A percentile compares a stretch with the other conserved stretches of the same genome.
These are phyloP conservation scores for Cutaneotrichosporon sp. DNA, from an alignment of 1,284 basidiomycete species.

Conservation along the genomic window DNA sequence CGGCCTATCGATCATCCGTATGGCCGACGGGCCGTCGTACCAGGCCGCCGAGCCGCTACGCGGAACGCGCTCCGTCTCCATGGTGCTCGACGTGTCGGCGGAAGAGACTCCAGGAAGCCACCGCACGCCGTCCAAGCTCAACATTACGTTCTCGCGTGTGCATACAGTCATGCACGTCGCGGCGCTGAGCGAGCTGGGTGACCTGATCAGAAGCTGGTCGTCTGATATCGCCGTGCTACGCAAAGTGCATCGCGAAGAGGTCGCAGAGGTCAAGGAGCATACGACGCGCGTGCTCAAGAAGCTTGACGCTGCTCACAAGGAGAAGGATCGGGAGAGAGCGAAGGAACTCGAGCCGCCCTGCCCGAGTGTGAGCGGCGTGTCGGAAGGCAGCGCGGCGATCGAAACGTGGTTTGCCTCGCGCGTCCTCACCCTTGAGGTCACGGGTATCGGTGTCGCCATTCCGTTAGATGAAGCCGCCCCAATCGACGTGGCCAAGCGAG, in stretches of 20 bases:
- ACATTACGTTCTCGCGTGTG: conserved; percentile 66
- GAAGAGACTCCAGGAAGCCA: conserved; percentile 43
- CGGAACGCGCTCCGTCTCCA: conserved; percentile 72
- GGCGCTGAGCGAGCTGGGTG: conserved; percentile 80
- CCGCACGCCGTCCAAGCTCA: conserved; percentile 39
- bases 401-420: conserved; percentile 66
- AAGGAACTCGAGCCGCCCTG: conserved; percentile 2
- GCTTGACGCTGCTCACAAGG: conserved; percentile 27
- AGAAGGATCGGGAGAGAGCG: neutral
- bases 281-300: conserved; percentile 67
- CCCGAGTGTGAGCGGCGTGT: neutral
- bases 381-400: conserved; percentile 12
- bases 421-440: conserved; percentile 64
- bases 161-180: conserved; percentile 90
- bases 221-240: conserved; percentile 70
- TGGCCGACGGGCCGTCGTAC: conserved; percentile 24
- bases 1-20: conserved; percentile 37
- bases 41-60: conserved; percentile 56
- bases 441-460: conserved; percentile 78
- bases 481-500: conserved; percentile 59
- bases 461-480: conserved; percentile 57
- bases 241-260: conserved; percentile 69
- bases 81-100: conserved; percentile 67
- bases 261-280: conserved; percentile 74
- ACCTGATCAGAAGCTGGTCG: conserved; percentile 74